A percentile compares a stretch with the other conserved stretches of the same genome.
Conservation (phyloP, 225 moss, liverwort and hornwort genomes). For the Rhytidiadelphus loreus region DNA sequence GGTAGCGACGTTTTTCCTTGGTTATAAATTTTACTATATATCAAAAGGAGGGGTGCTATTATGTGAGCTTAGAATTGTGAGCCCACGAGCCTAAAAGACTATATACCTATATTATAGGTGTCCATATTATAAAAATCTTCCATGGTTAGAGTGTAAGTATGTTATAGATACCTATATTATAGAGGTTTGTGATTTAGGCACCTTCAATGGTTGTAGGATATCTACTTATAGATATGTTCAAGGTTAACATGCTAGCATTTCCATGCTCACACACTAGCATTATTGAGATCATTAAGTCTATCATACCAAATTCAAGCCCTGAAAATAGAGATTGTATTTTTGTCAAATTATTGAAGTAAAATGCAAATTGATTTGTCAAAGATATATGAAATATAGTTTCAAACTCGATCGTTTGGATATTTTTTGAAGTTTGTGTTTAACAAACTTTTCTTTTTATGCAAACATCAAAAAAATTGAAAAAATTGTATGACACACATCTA, state of each 20-base stretch:
- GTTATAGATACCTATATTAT: neutral
- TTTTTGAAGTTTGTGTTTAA: no score
- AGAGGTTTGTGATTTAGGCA: fast-evolving
- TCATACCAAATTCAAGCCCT: neutral
- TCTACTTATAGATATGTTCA: neutral
- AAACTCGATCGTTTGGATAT: neutral
- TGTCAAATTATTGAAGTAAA: neutral
- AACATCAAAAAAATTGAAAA: neutral
- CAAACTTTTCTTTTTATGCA: neutral
- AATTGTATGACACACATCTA: neutral
- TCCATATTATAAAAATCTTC: neutral
- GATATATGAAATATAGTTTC: neutral
- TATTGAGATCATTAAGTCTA: fast-evolving
- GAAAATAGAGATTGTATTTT: neutral
- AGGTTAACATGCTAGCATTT: neutral
- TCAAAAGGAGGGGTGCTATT: fast-evolving
- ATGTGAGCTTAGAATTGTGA: neutral
- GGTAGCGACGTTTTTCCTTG: fast-evolving
- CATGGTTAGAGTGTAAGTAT: neutral
- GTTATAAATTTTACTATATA: neutral
- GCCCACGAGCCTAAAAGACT: fast-evolving
- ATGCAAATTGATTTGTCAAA: neutral
- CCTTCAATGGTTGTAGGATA: no score
- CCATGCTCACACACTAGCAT: neutral
- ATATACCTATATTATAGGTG: neutral